Evolutionary conservation across 2,329 filamentous ascomycete species (phyloP), one percentile per base, ranked within the genome.

Genomic region (Ascocoryne sarcoides): DNA sequence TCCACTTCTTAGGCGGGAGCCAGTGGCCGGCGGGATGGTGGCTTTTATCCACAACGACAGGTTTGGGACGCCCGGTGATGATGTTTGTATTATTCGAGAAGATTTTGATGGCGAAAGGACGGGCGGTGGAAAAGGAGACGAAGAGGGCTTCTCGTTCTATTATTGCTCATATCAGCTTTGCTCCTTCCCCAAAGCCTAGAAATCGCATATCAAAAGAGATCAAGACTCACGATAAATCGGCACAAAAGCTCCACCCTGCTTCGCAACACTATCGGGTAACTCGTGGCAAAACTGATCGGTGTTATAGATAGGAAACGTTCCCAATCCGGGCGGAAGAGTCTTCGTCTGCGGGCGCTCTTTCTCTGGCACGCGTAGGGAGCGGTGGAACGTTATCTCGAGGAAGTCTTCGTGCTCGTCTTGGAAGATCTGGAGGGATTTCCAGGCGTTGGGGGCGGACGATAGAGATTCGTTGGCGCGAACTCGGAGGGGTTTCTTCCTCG

Each of bases 181-280:
- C 12, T 26, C 12, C 23, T 12, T 26, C 7, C 23, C 12, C 12
- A 26, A 26, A 26, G n/a, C n/a, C 12, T 26, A 12, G 23, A 12
- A 26, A 26, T 26, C n/a, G n/a, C n/a, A n/a, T n/a, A n/a, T n/a
- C n/a, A 26, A 26, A 26, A 12, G 23, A 26, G 23, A 26, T 7
- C 7, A 26, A 12, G 23, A 26, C 23, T 26, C 12, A 26, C 23
- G 23, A 47, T 69, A 63, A 59, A 73, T 70, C 0, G 67, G 63
- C 4, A 72, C 54, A 47, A 71, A 66, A 0, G 67, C 36, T 1
- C 69, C 68, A 2, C 64, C 64, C 43, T 68, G 67, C 1, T 43
- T 47, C 0, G 45, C 50, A 49, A 70, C 62, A 3, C 53, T 37
- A 0, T 44, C 10, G 1, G 62, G 61, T n/a, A 73, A 48, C 0